Evolutionary conservation across 768 basidiomycete species (phyloP), one percentile per base, ranked within the genome.

Genomic region (Chalciporus piperatus): DNA sequence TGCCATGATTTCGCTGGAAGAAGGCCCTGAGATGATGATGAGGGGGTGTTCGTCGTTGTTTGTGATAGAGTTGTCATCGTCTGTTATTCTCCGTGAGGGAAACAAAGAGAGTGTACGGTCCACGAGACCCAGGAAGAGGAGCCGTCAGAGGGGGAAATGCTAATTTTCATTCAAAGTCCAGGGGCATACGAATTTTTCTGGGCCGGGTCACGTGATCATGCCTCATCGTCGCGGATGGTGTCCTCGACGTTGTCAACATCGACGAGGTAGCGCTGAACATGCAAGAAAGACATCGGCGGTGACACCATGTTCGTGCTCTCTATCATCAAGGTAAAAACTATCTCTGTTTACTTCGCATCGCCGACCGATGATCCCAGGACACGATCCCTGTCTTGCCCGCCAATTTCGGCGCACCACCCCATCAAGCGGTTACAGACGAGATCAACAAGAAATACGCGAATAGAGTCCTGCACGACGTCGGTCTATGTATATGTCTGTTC

Each of bases 361-460:
- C 27, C 27, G 27, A 27, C 27, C 27, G 27, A 27, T 27, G 27
- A 27, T 27, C 27, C 27, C 27, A 96, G 93, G 96, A 99, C 70
- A 96, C 90, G 2, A 81, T 98, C 33, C 82, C 91, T 2, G 76
- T 99, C n/a, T 84, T 87, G 45, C 92, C 96, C 8, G 77, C 81
- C n/a, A 82, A 92, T 59, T 98, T 97, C 62, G 86, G 82, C 7
- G 73, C 83, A 1, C 84, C 89, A 1, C 78, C 83, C 37, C 86
- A 89, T 42, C 82, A 88, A 42, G 91, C 93, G 0, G 79, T 98
- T 59, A 85, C 80, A 23, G 81, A 85, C 53, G 90, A 93, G 62
- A 76, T 98, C 57, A 95, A 98, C 76, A 90, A 90, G 67, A 97
- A 97, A 70, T 98, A 96, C 58, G 89, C 96, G 5, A 98, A 98